A percentile compares a stretch with the other conserved stretches of the same genome.
Evolutionary conservation across 805 yeast species (phyloP).

Genomic region (Candida sonorensis): DNA sequence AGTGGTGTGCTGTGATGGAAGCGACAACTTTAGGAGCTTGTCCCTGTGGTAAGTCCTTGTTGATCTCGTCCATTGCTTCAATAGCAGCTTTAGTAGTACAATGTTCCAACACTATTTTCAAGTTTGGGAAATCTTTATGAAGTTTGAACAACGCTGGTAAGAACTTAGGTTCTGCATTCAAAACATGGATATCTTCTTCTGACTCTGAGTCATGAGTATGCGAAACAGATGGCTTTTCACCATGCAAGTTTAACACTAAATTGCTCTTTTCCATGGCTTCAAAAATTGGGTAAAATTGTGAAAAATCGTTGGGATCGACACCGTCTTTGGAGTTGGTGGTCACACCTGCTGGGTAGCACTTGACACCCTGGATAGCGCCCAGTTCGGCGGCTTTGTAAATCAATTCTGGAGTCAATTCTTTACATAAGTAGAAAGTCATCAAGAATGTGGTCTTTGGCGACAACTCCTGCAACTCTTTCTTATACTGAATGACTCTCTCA

Average conservation of each 20-base stretch:
- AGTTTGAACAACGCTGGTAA: conserved; percentile 80
- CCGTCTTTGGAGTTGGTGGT: conserved; percentile 95
- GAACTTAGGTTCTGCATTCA: conserved; percentile 91
- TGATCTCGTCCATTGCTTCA: conserved; percentile 65
- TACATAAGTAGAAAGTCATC: conserved; percentile 83
- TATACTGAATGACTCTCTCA: conserved; percentile 65
- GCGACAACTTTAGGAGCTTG: conserved; percentile 66
- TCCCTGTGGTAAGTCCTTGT: conserved; percentile 29
- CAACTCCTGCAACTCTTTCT: conserved; percentile 49
- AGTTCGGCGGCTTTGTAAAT: conserved; percentile 68
- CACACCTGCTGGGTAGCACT: conserved; percentile 98
- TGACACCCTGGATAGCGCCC: conserved; percentile 77
- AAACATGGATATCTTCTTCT: conserved; percentile 73
- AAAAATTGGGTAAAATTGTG: conserved; percentile 82
- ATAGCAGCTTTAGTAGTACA: conserved; percentile 91
- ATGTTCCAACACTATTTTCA: conserved; percentile 86
- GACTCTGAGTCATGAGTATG: no score
- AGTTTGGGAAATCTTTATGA: conserved; percentile 75
- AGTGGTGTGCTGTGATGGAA: conserved; percentile 92
- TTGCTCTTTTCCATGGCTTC: conserved; percentile 77
- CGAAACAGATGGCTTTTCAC: conserved; percentile 76
- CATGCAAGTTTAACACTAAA: conserved; percentile 83
- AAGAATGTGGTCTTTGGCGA: conserved; percentile 82
- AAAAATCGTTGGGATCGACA: conserved; percentile 88
- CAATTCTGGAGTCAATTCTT: conserved; percentile 77